These are phyloP conservation scores for Chrysanthemum lavandulifolium DNA, from an alignment of 129 eudicot species.

Conservation along the genomic window DNA sequence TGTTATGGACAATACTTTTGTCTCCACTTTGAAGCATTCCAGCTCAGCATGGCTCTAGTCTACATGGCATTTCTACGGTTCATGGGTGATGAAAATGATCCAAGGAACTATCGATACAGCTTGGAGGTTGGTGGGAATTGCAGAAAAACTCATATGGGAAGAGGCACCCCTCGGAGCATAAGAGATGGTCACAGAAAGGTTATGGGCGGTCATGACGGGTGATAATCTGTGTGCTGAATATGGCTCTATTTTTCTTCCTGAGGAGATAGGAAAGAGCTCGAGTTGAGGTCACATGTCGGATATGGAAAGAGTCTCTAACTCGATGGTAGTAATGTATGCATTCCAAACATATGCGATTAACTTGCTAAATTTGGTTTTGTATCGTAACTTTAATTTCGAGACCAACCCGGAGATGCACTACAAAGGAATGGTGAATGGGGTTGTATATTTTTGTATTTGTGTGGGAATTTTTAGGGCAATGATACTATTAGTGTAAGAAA, in stretches of 20 bases:
- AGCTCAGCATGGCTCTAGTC: slow-evolving; percentile 77
- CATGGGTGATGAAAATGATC: slow-evolving; percentile 85
- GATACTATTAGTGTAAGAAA: slow-evolving; percentile 19
- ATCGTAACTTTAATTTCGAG: background rate
- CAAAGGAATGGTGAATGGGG: slow-evolving; percentile 25
- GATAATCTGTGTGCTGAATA: slow-evolving; percentile 74
- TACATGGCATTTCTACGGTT: slow-evolving; percentile 84
- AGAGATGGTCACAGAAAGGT: slow-evolving; percentile 85
- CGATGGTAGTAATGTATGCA: slow-evolving; percentile 53
- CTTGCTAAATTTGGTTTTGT: background rate
- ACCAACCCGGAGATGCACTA: background rate
- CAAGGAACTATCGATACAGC: slow-evolving; percentile 74
- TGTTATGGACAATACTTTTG: slow-evolving; percentile 87
- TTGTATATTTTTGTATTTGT: slow-evolving; percentile 16
- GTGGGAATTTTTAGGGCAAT: slow-evolving; percentile 22
- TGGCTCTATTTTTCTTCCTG: slow-evolving; percentile 94
- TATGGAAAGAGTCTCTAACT: slow-evolving; percentile 83
- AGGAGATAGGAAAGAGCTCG: slow-evolving; percentile 74
- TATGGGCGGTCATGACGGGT: slow-evolving; percentile 85
- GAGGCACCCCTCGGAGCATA: slow-evolving; percentile 73
- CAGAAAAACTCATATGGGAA: slow-evolving; percentile 70
- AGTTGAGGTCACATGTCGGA: slow-evolving; percentile 85
- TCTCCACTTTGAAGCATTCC: slow-evolving; percentile 87
- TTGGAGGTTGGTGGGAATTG: slow-evolving; percentile 90
- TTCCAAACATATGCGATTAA: slow-evolving; percentile 60